Conservation (phyloP, 768 basidiomycete species). For the Asterophora parasitica region DNA sequence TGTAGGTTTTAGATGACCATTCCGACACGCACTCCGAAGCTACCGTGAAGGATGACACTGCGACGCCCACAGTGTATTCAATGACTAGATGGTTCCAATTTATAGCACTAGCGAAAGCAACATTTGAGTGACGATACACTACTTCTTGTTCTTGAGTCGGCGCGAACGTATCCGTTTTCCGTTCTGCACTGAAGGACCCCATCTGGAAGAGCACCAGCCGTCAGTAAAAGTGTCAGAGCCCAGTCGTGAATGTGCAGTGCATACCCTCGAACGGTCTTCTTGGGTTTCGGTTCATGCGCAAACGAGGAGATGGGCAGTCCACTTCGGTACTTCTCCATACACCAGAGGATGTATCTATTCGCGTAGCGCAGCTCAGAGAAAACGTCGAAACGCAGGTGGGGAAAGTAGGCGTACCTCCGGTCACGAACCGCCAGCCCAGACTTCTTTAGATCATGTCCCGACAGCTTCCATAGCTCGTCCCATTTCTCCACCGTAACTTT, state of each 20-base stretch:
- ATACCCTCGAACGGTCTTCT: conserved; percentile 78
- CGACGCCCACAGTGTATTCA: no score
- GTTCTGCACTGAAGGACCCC: conserved; percentile 70
- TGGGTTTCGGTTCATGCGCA: conserved; percentile 60
- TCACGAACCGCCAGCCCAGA: conserved; percentile 65
- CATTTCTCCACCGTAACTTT: conserved; percentile 65
- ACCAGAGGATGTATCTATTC: conserved; percentile 77
- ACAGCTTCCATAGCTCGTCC: conserved; percentile 66
- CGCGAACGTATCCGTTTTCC: conserved; percentile 73
- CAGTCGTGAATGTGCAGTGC: background rate
- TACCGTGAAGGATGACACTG: no score
- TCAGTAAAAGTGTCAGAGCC: background rate
- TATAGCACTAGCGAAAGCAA: background rate
- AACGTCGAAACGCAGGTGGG: background rate
- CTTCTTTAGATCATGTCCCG: conserved; percentile 54
- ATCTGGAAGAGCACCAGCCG: conserved; percentile 33
- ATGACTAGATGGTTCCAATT: no score
- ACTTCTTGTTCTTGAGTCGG: conserved; percentile 34
- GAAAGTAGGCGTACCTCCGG: conserved; percentile 48
- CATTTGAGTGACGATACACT: background rate
- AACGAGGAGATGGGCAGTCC: conserved; percentile 53
- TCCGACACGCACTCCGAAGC: no score
- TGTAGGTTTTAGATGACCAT: no score
- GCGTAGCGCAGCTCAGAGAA: background rate
- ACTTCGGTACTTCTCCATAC: conserved; percentile 73